Conservation (phyloP, 2,329 filamentous ascomycete species). For the Cercospora nicotianae region DNA sequence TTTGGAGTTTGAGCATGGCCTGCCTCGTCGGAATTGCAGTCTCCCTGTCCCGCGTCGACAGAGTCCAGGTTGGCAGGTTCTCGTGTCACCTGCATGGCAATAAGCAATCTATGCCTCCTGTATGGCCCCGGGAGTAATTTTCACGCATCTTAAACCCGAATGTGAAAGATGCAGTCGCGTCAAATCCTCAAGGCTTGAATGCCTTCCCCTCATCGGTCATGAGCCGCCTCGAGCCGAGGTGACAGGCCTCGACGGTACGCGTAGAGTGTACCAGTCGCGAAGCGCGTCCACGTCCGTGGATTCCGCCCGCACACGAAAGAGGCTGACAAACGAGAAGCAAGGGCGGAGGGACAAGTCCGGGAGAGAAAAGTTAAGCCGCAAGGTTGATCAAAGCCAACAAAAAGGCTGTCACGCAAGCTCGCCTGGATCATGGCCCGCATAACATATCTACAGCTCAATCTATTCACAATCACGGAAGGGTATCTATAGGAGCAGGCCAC, state of each 20-base stretch:
- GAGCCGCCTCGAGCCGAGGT: constrained; percentile 7
- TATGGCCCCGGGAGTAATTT: constrained; percentile 9
- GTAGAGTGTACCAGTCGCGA: neutral
- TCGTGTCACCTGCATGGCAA: constrained; percentile 7
- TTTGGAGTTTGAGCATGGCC: constrained; percentile 75
- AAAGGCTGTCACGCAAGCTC: neutral
- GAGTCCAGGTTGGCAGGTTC: neutral
- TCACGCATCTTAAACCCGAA: constrained; percentile 6
- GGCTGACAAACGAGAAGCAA: neutral
- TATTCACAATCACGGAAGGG: neutral
- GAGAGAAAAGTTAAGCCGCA: neutral
- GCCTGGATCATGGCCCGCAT: neutral
- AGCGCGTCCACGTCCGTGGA: neutral
- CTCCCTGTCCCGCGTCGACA: neutral
- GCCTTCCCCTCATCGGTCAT: constrained; percentile 3
- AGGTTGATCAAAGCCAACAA: neutral
- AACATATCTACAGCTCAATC: neutral
- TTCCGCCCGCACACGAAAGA: neutral
- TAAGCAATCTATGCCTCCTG: constrained; percentile 4
- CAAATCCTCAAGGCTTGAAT: neutral
- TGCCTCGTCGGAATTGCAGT: constrained; percentile 41
- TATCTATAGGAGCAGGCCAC: neutral
- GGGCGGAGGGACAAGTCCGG: neutral
- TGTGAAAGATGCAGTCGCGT: neutral
- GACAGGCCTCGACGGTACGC: neutral